Evolutionary conservation across 2,329 filamentous ascomycete species (phyloP).

Genomic region (Ophiocordyceps camponoti-floridani): DNA sequence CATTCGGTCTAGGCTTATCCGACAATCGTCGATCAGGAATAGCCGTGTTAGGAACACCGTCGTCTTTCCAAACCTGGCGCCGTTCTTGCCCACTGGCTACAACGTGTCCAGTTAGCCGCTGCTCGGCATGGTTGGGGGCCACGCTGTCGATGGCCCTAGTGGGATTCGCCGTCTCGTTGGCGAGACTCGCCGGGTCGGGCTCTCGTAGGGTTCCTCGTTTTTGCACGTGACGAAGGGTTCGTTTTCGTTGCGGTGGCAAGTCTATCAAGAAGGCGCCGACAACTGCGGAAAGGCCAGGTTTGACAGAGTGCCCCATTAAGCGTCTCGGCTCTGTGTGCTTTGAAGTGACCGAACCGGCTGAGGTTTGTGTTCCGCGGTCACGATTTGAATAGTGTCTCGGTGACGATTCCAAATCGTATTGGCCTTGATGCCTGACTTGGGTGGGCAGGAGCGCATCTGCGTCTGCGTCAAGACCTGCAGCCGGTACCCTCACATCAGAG

Average conservation of each 20-base stretch:
- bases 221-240: slow-evolving; percentile 42
- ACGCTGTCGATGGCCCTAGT: not conserved
- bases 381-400: slow-evolving; percentile 8
- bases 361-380: slow-evolving; percentile 9
- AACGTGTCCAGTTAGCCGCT: slow-evolving; percentile 27
- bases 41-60: slow-evolving; percentile 43
- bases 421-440: not conserved
- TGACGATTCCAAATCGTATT: slow-evolving; percentile 8
- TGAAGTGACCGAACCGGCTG: slow-evolving; percentile 20
- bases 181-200: slow-evolving; percentile 10
- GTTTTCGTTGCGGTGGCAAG: slow-evolving; percentile 22
- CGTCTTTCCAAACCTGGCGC: slow-evolving; percentile 39
- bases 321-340: slow-evolving; percentile 25
- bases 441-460: not conserved
- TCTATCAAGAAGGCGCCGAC: slow-evolving; percentile 41
- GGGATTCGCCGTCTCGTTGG: not conserved
- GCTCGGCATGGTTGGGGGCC: not conserved
- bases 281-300: slow-evolving; percentile 35
- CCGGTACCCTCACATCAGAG: not conserved
- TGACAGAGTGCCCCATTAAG: slow-evolving; percentile 35
- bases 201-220: slow-evolving; percentile 35
- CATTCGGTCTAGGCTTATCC: slow-evolving; percentile 28
- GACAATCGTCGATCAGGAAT: slow-evolving; percentile 41
- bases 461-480: not conserved
- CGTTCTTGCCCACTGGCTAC: slow-evolving; percentile 35